Base-by-base conservation (phyloP, 2,329 filamentous ascomycete genomes). In the Claviceps purpurea region DNA sequence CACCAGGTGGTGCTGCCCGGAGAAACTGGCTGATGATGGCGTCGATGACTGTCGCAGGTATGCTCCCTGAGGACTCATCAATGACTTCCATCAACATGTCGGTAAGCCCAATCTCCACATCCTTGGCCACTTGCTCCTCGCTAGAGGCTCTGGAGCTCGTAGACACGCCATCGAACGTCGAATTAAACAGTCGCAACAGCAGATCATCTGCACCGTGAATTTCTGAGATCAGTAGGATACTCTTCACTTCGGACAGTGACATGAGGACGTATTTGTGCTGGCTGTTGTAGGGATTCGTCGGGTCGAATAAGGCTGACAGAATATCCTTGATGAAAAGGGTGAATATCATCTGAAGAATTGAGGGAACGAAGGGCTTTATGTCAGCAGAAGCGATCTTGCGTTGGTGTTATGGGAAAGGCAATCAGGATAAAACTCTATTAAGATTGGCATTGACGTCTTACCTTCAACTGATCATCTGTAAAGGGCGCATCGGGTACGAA, bases 401-500 rank as follows among this genome's bases (percentile, higher is more conserved):
- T 49, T 43, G 34, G 24, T 4, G 45, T 22, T 2, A 39, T 14
- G 18, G 7, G 20, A 16, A 34, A 43, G 20, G 1, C 20, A 11
- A 11, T 5, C 3, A 13, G 18, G 18, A 20, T 10, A 42, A 22
- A 22, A 22, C 18, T 11, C 7, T 13, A 42, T 20, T 13, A 22
- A 42, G n/a, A 42, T 73, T 8, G 8, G 7, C 14, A 37, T 18
- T 26, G 16, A 7, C 14, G 10, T n/a, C 42, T 58, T 69, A 91
- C 89, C 84, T 94, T 95, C 56, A 97, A 77, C 71, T 97, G 90
- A 54, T 86, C 82, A 42, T 81, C 82, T 24, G 89, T 94, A 69
- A 95, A 97, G 18, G 93, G 93, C 65, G 93, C 93, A 74, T 97
- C 85, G 0, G 93, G 93, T 30, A 93, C 93, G 69, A 89, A 95